Evolutionary conservation across 2,329 filamentous ascomycete species (phyloP).

Genomic region (Fusarium miscanthi): DNA sequence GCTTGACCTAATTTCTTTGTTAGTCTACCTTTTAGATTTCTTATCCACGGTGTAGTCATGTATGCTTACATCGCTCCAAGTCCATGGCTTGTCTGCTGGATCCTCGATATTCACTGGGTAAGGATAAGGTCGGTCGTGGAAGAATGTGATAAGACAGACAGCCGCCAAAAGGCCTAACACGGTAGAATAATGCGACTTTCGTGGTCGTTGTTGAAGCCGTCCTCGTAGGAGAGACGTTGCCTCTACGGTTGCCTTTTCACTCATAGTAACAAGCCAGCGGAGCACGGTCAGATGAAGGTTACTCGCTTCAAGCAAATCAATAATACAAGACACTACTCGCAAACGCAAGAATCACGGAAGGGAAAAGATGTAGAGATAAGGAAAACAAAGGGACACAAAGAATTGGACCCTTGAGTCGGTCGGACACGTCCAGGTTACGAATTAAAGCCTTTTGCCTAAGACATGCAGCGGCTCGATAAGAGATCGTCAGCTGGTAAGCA

Average conservation of each 20-base stretch:
- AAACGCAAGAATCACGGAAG: neutral
- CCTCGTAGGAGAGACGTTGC: slow-evolving; percentile 26
- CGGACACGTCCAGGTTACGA: slow-evolving; percentile 9
- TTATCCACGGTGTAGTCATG: neutral
- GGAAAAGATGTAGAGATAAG: neutral
- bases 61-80: slow-evolving; percentile 41
- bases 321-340: neutral
- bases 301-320: neutral
- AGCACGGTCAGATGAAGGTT: neutral
- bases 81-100: slow-evolving; percentile 36
- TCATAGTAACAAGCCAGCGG: slow-evolving; percentile 19
- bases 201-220: slow-evolving; percentile 8
- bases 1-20: slow-evolving; percentile 49
- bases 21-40: neutral
- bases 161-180: slow-evolving; percentile 35
- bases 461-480: slow-evolving; percentile 37
- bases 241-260: slow-evolving; percentile 28
- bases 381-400: neutral
- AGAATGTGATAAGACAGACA: slow-evolving; percentile 35
- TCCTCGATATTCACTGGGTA: neutral
- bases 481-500: neutral
- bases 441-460: slow-evolving; percentile 19
- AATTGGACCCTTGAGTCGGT: slow-evolving; percentile 3
- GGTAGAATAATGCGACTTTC: slow-evolving; percentile 5
- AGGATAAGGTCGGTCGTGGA: slow-evolving; percentile 30